These are phyloP conservation scores for Tricholoma matsutake DNA, from an alignment of 768 basidiomycete genomes.

Conservation along the genomic window DNA sequence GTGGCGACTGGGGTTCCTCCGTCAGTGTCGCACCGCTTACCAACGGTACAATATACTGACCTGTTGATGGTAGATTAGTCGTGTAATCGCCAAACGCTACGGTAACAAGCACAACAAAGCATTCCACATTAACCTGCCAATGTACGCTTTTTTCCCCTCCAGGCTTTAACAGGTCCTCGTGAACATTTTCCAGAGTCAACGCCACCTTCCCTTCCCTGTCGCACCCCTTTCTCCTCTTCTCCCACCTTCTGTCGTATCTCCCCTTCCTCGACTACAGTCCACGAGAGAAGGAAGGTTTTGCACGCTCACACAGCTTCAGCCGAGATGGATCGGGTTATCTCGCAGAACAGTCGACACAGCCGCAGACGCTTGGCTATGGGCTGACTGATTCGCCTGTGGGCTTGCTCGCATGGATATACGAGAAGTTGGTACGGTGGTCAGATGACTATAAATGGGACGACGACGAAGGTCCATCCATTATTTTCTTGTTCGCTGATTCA, in stretches of 20 bases:
- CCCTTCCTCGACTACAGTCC: constrained; percentile 17
- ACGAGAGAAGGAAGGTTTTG: constrained; percentile 29
- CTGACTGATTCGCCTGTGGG: constrained; percentile 52
- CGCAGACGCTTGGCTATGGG: constrained; percentile 44
- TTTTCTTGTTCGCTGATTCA: neutral
- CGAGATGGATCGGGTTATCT: constrained; percentile 34
- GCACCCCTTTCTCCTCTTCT: constrained; percentile 23
- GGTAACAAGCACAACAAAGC: constrained; percentile 43
- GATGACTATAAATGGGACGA: constrained; percentile 56
- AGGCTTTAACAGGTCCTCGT: neutral
- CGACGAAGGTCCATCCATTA: constrained; percentile 46
- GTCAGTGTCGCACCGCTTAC: neutral
- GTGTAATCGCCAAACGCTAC: constrained; percentile 25
- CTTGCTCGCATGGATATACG: constrained; percentile 44
- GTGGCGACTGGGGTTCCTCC: constrained; percentile 46
- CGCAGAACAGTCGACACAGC: constrained; percentile 37
- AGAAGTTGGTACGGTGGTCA: constrained; percentile 40
- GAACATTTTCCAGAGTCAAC: neutral
- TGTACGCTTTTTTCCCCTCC: too few species aligned
- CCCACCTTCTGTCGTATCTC: constrained; percentile 24
- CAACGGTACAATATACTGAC: too few species aligned
- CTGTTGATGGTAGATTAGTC: constrained; percentile 26
- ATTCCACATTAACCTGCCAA: constrained; percentile 46
- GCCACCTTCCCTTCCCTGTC: constrained; percentile 18
- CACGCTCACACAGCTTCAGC: constrained; percentile 26